phyloP scores from a whole-genome alignment of 208 protist species.

The Herpetomonas muscarum region DNA sequence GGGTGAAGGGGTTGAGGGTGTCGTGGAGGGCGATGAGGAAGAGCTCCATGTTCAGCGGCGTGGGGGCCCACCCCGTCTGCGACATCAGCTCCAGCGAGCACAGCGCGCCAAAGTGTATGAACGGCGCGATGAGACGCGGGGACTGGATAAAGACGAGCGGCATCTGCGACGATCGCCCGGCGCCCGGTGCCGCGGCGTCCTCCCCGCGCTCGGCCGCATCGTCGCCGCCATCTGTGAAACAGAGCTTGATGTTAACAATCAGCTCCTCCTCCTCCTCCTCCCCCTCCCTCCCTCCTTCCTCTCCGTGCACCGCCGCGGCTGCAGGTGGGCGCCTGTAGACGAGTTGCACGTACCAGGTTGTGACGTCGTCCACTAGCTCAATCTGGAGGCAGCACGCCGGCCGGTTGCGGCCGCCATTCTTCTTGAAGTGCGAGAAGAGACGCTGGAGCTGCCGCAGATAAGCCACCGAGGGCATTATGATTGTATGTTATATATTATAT shows the following conservation, averaged over 20 bases:
- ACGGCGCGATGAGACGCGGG: slow-evolving; percentile 66
- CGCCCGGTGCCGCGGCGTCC: background rate
- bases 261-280: slow-evolving; percentile 56
- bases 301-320: no score
- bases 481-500: background rate
- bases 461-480: background rate
- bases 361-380: slow-evolving; percentile 65
- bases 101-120: slow-evolving; percentile 80
- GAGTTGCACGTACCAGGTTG: slow-evolving; percentile 75
- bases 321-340: slow-evolving; percentile 61
- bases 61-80: slow-evolving; percentile 54
- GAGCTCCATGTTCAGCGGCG: slow-evolving; percentile 35
- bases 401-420: slow-evolving; percentile 28
- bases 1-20: slow-evolving; percentile 66
- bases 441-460: slow-evolving; percentile 7
- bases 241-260: slow-evolving; percentile 55
- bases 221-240: slow-evolving; percentile 26
- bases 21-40: slow-evolving; percentile 59
- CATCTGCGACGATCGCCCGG: slow-evolving; percentile 25
- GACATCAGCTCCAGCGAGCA: slow-evolving; percentile 87
- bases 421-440: slow-evolving; percentile 5
- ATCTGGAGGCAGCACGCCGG: slow-evolving; percentile 23
- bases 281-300: background rate
- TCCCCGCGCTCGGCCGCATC: background rate
- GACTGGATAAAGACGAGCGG: slow-evolving; percentile 76